These are phyloP conservation scores for Penicillium sp. DNA, from an alignment of 2,329 filamentous ascomycete genomes.

Conservation along the genomic window DNA sequence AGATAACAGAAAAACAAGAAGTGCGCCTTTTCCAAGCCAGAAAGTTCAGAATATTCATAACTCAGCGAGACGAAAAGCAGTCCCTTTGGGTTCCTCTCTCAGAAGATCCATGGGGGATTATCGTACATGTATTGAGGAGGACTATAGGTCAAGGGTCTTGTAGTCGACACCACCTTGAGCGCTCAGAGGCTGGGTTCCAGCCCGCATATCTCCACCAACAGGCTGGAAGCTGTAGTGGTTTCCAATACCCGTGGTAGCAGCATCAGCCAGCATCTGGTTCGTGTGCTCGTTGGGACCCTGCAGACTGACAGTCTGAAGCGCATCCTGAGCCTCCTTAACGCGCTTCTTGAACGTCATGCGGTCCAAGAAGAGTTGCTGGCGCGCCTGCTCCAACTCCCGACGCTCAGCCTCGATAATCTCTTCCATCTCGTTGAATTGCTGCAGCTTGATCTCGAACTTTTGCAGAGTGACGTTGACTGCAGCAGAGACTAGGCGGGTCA, in stretches of 20 bases:
- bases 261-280: conserved; percentile 35
- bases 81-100: conserved; percentile 10
- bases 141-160: conserved; percentile 44
- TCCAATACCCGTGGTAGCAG: conserved; percentile 35
- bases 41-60: conserved; percentile 27
- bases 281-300: conserved; percentile 45
- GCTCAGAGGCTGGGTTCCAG: conserved; percentile 41
- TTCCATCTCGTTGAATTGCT: conserved; percentile 97
- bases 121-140: conserved; percentile 24
- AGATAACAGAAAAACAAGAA: conserved; percentile 18
- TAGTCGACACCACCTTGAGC: conserved; percentile 41
- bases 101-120: conserved; percentile 21
- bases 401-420: conserved; percentile 86
- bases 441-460: conserved; percentile 92
- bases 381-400: conserved; percentile 83
- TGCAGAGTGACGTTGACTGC: conserved; percentile 92
- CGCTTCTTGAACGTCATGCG: conserved; percentile 85
- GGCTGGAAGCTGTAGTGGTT: conserved; percentile 45
- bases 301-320: conserved; percentile 51
- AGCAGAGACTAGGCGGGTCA: conserved; percentile 87
- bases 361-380: conserved; percentile 92
- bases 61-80: conserved; percentile 15
- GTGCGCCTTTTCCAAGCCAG: conserved; percentile 33
- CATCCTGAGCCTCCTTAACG: conserved; percentile 77
- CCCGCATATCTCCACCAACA: conserved; percentile 28